Evolutionary conservation across 257 asterid species (phyloP).

Genomic region (Solanum pennellii): DNA sequence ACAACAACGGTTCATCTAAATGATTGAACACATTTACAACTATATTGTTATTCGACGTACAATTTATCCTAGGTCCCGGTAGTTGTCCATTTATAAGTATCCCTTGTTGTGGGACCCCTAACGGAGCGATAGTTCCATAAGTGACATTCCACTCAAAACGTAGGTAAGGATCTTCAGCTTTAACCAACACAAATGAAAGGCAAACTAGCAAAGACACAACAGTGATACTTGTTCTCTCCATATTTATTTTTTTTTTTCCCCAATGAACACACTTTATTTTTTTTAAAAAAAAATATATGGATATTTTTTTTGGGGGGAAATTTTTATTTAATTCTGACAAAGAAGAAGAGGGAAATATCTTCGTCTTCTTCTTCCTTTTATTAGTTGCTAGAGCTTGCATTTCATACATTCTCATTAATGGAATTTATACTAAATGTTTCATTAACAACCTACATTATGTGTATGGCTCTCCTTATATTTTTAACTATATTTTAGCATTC

Average conservation of each 20-base stretch:
- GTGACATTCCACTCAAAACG: slow-evolving; percentile 1
- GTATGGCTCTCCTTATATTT: background rate
- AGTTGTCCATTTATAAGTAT: background rate
- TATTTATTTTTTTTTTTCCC: background rate
- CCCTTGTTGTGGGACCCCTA: slow-evolving; percentile 4
- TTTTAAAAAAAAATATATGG: no score
- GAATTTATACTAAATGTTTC: background rate
- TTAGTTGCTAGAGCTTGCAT: background rate
- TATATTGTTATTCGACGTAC: background rate
- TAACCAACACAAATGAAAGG: background rate
- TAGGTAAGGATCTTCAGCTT: background rate
- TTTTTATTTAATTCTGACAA: background rate
- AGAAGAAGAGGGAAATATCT: background rate
- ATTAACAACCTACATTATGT: background rate
- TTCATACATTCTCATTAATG: background rate
- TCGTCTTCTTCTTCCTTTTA: background rate
- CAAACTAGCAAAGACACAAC: background rate
- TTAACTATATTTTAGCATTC: background rate
- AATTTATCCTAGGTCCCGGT: background rate
- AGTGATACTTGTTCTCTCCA: background rate
- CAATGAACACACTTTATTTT: background rate
- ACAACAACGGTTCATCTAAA: background rate
- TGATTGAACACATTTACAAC: background rate
- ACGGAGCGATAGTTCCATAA: background rate
- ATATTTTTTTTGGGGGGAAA: no score